Evolutionary conservation across 2,329 filamentous ascomycete species (phyloP), one percentile per base, ranked within the genome.

Genomic region (Coleophoma eucalyptorum): DNA sequence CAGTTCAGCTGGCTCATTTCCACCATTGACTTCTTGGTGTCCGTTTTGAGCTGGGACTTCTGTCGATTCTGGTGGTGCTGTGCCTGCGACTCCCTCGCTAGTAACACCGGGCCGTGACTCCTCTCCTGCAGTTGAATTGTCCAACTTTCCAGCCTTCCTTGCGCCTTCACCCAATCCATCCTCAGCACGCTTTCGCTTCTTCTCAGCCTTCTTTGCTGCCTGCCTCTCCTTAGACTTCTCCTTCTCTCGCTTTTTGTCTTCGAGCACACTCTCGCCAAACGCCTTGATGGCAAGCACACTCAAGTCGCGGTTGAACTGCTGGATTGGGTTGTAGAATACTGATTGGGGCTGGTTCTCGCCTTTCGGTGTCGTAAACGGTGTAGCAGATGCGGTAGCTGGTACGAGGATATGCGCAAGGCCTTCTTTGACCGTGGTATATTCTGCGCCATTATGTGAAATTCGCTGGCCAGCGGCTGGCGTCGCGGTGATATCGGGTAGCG

Each of bases 271-370:
- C 59, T 94, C 84, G 1, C 89, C 90, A 67, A 93, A 96, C 0
- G 89, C 88, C 64, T 89, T 90, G 68, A 99, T 96, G 1, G 90
- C 90, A 13, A 99, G 79, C 21, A 97, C 90, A 54, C 90, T 97
- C 58, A 99, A 72, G 66, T 99, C 94, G 43, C 95, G 87, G 70
- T 99, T 99, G 77, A 97, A 99, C 67, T 99, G 94, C 67, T 99
- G 94, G 49, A 99, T 97, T 0, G 94, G 93, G 62, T 99, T 99
- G 78, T 99, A 99, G 66, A 99, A 99, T 50, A 99, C 95, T 62
- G 93, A 87, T 59, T 85, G 80, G 37, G 83, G 76, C 59, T 83
- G 77, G 47, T 84, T 79, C 52, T 79, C 73, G 62, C 82, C 79
- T 50, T 75, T 65, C 53, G 53, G 68, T 46, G 55, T 69, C 2